Percentiles rank a stretch among this genome's conserved stretches.
Conservation (phyloP, 495 filamentous ascomycete species). For the Symbiotaphrina buchneri region DNA sequence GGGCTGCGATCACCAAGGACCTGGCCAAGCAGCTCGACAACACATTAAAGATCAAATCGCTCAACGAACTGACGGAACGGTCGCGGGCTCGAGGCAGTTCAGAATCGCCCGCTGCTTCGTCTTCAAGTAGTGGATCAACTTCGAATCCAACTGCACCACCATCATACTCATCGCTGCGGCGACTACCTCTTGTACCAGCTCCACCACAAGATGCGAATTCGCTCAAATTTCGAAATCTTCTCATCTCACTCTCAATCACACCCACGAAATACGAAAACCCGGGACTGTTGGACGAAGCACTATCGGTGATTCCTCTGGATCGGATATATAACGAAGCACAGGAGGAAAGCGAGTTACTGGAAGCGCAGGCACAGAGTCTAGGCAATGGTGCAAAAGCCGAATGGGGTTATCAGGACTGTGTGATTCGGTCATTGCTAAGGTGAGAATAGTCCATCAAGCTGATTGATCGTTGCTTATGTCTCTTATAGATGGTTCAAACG, state of each 20-base stretch:
- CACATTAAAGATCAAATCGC: slow-evolving; percentile 49
- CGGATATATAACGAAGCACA: slow-evolving; percentile 85
- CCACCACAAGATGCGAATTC: slow-evolving; percentile 53
- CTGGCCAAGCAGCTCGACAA: slow-evolving; percentile 51
- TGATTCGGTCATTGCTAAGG: slow-evolving; percentile 75
- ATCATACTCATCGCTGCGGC: slow-evolving; percentile 42
- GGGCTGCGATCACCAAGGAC: no score
- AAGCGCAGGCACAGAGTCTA: slow-evolving; percentile 69
- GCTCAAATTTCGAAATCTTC: slow-evolving; percentile 62
- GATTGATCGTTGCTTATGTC: slow-evolving; percentile 8
- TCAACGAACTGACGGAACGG: slow-evolving; percentile 46
- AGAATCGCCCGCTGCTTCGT: slow-evolving; percentile 25
- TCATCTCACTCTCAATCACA: slow-evolving; percentile 60
- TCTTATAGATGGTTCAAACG: slow-evolving; percentile 75
- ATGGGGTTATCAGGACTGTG: slow-evolving; percentile 98
- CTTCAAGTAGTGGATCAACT: slow-evolving; percentile 14
- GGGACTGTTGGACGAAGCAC: slow-evolving; percentile 79
- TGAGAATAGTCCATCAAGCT: slow-evolving; percentile 13
- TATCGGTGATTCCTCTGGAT: slow-evolving; percentile 71
- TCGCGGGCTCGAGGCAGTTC: slow-evolving; percentile 23
- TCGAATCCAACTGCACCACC: slow-evolving; percentile 21
- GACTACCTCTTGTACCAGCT: slow-evolving; percentile 60
- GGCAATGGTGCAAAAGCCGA: slow-evolving; percentile 54
- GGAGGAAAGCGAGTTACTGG: slow-evolving; percentile 70
- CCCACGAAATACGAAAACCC: slow-evolving; percentile 94